These are phyloP conservation scores for Leccinum pachyderme DNA, from an alignment of 1,284 basidiomycete species.

Conservation along the genomic window DNA sequence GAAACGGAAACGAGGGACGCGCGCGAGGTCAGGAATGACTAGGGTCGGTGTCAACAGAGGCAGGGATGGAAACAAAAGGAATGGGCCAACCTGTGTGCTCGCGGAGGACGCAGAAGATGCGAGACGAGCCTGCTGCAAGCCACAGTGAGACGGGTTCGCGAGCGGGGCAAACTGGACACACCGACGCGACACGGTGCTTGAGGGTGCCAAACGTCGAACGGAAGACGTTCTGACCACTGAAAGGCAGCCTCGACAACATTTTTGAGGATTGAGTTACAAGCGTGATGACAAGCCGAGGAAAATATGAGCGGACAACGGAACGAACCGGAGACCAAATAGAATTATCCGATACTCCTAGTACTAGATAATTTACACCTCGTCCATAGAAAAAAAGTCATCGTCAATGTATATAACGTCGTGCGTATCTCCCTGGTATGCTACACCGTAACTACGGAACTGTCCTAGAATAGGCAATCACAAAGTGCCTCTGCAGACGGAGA, in stretches of 20 bases:
- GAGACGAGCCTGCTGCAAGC: slow-evolving; percentile 57
- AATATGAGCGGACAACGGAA: slow-evolving; percentile 24
- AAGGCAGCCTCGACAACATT: slow-evolving; percentile 77
- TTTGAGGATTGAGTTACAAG: slow-evolving; percentile 42
- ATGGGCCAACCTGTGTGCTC: slow-evolving; percentile 53
- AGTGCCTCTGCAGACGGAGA: slow-evolving; percentile 50
- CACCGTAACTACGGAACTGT: slow-evolving; percentile 4
- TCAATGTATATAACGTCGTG: slow-evolving; percentile 16
- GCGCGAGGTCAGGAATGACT: slow-evolving; percentile 67
- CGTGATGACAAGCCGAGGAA: slow-evolving; percentile 25
- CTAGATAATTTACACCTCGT: slow-evolving; percentile 35
- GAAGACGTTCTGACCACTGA: slow-evolving; percentile 38
- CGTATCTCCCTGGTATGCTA: slow-evolving; percentile 21
- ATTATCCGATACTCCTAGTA: slow-evolving; percentile 21
- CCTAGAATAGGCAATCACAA: slow-evolving; percentile 68
- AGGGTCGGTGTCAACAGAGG: slow-evolving; percentile 22
- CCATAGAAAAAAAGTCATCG: slow-evolving; percentile 5
- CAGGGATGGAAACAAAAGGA: not conserved
- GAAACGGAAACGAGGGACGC: slow-evolving; percentile 78
- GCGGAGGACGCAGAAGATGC: slow-evolving; percentile 60
- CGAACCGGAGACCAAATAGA: slow-evolving; percentile 32
- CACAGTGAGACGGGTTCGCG: slow-evolving; percentile 13
- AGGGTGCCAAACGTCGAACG: slow-evolving; percentile 39
- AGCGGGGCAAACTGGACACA: slow-evolving; percentile 27
- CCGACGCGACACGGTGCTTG: slow-evolving; percentile 45